phyloP scores from a whole-genome alignment of 306 rosid species.

The Castanea mollissima region DNA sequence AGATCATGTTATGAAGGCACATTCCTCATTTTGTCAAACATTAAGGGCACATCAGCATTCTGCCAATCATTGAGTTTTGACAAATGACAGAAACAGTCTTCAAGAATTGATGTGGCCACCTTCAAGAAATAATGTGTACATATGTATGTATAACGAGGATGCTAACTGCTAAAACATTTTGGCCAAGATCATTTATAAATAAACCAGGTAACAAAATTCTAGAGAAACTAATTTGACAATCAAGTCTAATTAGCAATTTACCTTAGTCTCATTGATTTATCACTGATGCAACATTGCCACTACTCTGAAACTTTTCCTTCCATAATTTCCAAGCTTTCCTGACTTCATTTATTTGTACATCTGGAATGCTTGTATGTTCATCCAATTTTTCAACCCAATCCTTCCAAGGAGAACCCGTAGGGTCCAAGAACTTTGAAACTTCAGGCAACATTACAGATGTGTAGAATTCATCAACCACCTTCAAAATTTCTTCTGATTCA shows the following conservation, averaged over 20 bases:
- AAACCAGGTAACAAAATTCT: constrained; percentile 6
- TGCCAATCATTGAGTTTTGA: not conserved
- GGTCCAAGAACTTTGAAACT: constrained; percentile 64
- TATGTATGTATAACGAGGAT: not conserved
- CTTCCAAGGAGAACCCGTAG: constrained; percentile 69
- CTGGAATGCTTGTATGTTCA: constrained; percentile 59
- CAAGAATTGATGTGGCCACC: not conserved
- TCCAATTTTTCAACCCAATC: constrained; percentile 85
- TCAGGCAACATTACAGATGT: constrained; percentile 66
- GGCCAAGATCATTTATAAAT: not conserved
- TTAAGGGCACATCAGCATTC: not conserved
- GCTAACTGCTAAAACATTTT: not conserved
- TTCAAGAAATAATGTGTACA: too few relatives aligned
- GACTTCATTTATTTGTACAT: constrained; percentile 58
- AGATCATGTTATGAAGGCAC: too few relatives aligned
- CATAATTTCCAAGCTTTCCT: constrained; percentile 73
- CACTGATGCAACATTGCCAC: constrained; percentile 23
- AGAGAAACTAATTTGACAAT: constrained; percentile 5
- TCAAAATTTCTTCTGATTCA: constrained; percentile 64
- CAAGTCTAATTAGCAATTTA: not conserved
- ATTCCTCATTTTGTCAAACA: too few relatives aligned
- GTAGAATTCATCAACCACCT: constrained; percentile 70
- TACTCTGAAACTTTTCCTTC: constrained; percentile 48
- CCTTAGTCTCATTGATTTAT: constrained; percentile 17
- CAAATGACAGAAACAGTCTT: not conserved